phyloP scores from a whole-genome alignment of 73 alveolate genomes.

The Loxodes magnus region DNA sequence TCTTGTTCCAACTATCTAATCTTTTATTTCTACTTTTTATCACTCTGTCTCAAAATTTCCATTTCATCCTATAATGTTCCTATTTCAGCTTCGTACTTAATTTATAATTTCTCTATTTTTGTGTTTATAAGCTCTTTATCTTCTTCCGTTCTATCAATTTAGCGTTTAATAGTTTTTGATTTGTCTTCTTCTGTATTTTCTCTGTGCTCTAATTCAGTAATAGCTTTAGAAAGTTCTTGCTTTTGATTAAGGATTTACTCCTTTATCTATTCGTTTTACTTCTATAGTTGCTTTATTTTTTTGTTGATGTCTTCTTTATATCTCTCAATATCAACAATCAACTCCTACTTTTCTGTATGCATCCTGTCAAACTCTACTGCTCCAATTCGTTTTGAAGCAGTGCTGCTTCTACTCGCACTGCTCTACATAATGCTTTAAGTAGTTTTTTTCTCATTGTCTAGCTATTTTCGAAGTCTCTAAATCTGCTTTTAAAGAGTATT shows the following conservation, averaged over 20 bases:
- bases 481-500: slow-evolving; percentile 37
- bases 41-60: slow-evolving; percentile 6
- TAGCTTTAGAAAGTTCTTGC: background rate
- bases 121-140: background rate
- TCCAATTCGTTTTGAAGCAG: slow-evolving; percentile 11
- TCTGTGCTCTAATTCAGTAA: slow-evolving; percentile 1
- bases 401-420: slow-evolving; percentile 13
- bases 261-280: slow-evolving; percentile 1
- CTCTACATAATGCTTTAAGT: background rate
- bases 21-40: background rate
- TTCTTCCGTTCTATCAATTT: background rate
- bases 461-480: slow-evolving; percentile 33
- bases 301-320: background rate
- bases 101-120: too few species aligned
- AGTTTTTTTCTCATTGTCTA: background rate
- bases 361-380: slow-evolving; percentile 11
- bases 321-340: slow-evolving; percentile 3
- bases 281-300: background rate
- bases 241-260: background rate
- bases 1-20: slow-evolving; percentile 7
- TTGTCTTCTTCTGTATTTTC: background rate
- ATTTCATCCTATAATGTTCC: background rate
- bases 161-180: background rate
- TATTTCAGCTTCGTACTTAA: background rate
- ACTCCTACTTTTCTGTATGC: background rate